Conservation (phyloP, 768 basidiomycete species). For the Dictyophora rubrovolvata region DNA sequence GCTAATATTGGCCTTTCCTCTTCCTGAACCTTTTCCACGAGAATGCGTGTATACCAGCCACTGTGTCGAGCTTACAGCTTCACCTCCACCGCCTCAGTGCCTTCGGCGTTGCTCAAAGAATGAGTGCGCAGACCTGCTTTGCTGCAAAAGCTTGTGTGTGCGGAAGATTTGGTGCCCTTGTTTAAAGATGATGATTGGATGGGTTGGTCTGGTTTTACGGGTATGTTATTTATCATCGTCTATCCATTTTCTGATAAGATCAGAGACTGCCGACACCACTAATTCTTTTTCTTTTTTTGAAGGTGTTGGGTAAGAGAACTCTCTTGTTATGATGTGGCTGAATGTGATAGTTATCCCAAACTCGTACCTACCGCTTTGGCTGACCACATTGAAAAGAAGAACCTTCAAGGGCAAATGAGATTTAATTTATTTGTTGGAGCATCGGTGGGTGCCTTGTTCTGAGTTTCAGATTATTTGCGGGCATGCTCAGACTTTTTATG, state of each 20-base stretch:
- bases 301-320: not conserved
- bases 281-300: not conserved
- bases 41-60: not conserved
- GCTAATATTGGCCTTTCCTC: not conserved
- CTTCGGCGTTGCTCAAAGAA: not conserved
- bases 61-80: not conserved
- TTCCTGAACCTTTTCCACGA: not conserved
- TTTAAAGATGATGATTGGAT: slow-evolving; percentile 13
- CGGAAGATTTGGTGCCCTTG: slow-evolving; percentile 9
- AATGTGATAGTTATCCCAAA: slow-evolving; percentile 7
- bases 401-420: slow-evolving; percentile 17
- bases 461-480: too few species aligned
- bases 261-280: too few species aligned
- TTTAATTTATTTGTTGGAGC: slow-evolving; percentile 16
- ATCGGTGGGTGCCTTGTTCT: not conserved
- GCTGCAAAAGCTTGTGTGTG: not conserved
- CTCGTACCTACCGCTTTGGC: slow-evolving; percentile 14
- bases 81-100: not conserved
- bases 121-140: not conserved
- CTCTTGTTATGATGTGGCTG: too few species aligned
- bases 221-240: slow-evolving; percentile 1
- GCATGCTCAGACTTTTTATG: too few species aligned
- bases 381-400: slow-evolving; percentile 18
- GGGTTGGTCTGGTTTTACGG: slow-evolving; percentile 11
- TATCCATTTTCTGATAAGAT: not conserved